Percentiles rank a stretch among this genome's conserved stretches.
Conservation (phyloP, 2,329 filamentous ascomycete genomes). For the Botryosphaeria agaves region DNA sequence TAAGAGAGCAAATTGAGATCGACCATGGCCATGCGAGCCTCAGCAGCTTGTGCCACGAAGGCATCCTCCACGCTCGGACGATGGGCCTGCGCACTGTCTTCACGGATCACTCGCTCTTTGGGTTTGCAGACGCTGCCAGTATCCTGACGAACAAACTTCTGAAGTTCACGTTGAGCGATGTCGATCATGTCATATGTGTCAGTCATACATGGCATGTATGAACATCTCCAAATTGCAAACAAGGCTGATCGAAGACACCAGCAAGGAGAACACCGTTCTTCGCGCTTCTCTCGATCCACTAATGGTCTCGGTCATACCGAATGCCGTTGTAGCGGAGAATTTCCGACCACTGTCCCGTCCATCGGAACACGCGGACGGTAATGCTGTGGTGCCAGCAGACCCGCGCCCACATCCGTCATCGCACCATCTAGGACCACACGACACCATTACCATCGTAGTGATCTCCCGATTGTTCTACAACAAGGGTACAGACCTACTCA, state of each 20-base stretch:
- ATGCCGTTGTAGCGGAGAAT: conserved; percentile 91
- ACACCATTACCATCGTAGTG: conserved; percentile 89
- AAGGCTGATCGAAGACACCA: no score
- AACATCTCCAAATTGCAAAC: no score
- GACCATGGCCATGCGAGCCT: conserved; percentile 94
- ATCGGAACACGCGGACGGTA: conserved; percentile 15
- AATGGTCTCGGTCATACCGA: conserved; percentile 96
- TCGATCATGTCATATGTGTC: conserved; percentile 96
- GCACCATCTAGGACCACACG: conserved; percentile 58
- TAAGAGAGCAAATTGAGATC: conserved; percentile 89
- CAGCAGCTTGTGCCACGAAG: conserved; percentile 86
- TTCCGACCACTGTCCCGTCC: conserved; percentile 55
- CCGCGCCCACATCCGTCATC: conserved; percentile 35
- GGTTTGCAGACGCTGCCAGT: conserved; percentile 88
- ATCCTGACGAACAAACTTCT: conserved; percentile 94
- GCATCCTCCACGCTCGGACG: conserved; percentile 81
- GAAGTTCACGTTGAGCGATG: conserved; percentile 90
- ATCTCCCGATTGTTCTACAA: conserved; percentile 98
- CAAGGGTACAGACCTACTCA: conserved; percentile 94
- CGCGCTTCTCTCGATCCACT: conserved; percentile 85
- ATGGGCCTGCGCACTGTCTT: conserved; percentile 96
- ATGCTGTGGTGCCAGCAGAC: conserved; percentile 6
- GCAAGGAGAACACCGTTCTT: conserved; percentile 95
- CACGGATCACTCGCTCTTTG: conserved; percentile 93
- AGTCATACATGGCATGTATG: conserved; percentile 91